Base-by-base conservation (phyloP, 2,329 filamentous ascomycete species). In the Monosporascus sp. region DNA sequence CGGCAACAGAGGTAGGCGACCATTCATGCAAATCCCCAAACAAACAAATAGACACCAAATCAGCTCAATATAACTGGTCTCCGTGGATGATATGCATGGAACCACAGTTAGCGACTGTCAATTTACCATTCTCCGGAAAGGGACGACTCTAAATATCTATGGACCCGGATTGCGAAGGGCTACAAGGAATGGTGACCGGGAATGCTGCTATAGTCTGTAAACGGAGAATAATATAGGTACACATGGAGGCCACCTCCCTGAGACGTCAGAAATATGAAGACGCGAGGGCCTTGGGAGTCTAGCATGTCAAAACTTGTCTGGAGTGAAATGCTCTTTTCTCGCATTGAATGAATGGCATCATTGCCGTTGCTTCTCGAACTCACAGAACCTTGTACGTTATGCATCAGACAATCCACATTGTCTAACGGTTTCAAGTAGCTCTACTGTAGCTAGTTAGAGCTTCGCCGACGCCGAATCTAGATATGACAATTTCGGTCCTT, bases 41-140 rank as follows among this genome's bases (percentile, higher is more conserved):
- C 53, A 58, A 60, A 56, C 53, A 57, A 57, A 48, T 27, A 52
- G 20, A 22, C 45, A 47, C 27, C 38, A 17, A 11, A 47, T 25
- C 49, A 11, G 22, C 17, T 22, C 22, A n/a, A 22, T 38, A 51
- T 46, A 18, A 46, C 39, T 51, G 49, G 49, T 27, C 24, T 6
- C 17, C 27, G 15, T 18, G 5, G 3, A 41, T 41, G 17, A 18
- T 41, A 41, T 2, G 3, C 2, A 18, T 41, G 18, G 17, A 18
- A 18, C 38, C 9, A 41, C 38, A 41, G 38, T 2, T 8, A n/a
- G 38, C 38, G 18, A 20, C 17, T 41, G 38, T n/a, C 17, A 39
- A 20, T 39, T 39, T 39, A 20, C 17, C 3, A 39, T 11, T 31
- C 27, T 31, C 3, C 27, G 9, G 11, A 11, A 9, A 11, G 31